phyloP scores from a whole-genome alignment of 176 grass and related monocot genomes.

The Triticum urartu region DNA sequence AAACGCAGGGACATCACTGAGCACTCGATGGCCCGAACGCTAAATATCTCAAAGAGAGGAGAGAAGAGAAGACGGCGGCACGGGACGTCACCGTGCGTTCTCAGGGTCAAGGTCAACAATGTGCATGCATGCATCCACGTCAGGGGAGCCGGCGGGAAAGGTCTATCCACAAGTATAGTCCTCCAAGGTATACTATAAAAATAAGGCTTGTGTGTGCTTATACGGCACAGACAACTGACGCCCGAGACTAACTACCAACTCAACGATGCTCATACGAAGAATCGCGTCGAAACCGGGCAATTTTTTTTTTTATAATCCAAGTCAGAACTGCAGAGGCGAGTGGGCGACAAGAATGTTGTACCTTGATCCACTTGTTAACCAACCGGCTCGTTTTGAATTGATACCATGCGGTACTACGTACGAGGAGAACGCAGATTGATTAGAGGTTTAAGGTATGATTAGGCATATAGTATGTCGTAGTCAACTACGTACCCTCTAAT shows the following conservation, averaged over 20 bases:
- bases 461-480: too few relatives aligned
- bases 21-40: neutral
- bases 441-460: neutral
- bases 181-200: constrained; percentile 5
- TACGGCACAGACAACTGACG: neutral
- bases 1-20: neutral
- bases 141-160: constrained; percentile 8
- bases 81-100: neutral
- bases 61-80: neutral
- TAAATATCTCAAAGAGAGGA: neutral
- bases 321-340: neutral
- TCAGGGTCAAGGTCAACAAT: neutral
- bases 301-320: neutral
- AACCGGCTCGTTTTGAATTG: neutral
- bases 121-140: neutral
- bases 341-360: neutral
- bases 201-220: neutral
- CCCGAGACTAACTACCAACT: neutral
- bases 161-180: constrained; percentile 10
- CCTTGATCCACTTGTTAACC: neutral
- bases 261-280: neutral
- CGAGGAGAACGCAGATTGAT: neutral
- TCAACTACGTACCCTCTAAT: too few relatives aligned
- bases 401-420: neutral
- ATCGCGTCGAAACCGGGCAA: neutral